A percentile compares a stretch with the other conserved stretches of the same genome.
These are phyloP conservation scores for Sugiyamaella castrensis DNA, from an alignment of 1,139 yeast species.

Conservation along the genomic window DNA sequence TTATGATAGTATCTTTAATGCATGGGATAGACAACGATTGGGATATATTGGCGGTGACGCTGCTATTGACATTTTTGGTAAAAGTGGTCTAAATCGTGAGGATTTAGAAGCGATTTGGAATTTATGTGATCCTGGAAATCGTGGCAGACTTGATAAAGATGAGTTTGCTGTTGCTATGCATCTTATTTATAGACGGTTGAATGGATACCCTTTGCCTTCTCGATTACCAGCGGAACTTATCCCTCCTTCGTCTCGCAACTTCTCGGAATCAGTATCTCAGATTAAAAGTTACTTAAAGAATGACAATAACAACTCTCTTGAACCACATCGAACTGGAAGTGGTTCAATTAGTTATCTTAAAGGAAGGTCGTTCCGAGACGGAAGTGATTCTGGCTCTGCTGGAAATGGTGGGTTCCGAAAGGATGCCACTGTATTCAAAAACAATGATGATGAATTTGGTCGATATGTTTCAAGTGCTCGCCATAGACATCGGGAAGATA, in stretches of 20 bases:
- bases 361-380: constrained; percentile 27
- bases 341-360: constrained; percentile 26
- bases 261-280: constrained; percentile 46
- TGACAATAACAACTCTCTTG: constrained; percentile 27
- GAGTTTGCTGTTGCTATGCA: constrained; percentile 96
- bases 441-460: constrained; percentile 56
- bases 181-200: constrained; percentile 76
- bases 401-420: constrained; percentile 41
- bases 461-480: constrained; percentile 67
- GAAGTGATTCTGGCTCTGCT: constrained; percentile 29
- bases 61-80: constrained; percentile 83
- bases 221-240: constrained; percentile 54
- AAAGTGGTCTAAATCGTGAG: constrained; percentile 80
- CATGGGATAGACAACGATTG: constrained; percentile 70
- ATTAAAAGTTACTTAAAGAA: constrained; percentile 47
- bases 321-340: constrained; percentile 23
- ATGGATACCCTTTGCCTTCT: constrained; percentile 79
- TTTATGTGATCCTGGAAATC: constrained; percentile 84
- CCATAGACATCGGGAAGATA: constrained; percentile 35
- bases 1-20: constrained; percentile 81
- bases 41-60: constrained; percentile 78
- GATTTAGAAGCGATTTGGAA: constrained; percentile 94
- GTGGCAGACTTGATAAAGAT: constrained; percentile 73
- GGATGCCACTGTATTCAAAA: constrained; percentile 59
- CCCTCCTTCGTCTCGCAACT: constrained; percentile 74